These are phyloP conservation scores for Solanum appendiculatum DNA, from an alignment of 257 asterid species.

Conservation along the genomic window DNA sequence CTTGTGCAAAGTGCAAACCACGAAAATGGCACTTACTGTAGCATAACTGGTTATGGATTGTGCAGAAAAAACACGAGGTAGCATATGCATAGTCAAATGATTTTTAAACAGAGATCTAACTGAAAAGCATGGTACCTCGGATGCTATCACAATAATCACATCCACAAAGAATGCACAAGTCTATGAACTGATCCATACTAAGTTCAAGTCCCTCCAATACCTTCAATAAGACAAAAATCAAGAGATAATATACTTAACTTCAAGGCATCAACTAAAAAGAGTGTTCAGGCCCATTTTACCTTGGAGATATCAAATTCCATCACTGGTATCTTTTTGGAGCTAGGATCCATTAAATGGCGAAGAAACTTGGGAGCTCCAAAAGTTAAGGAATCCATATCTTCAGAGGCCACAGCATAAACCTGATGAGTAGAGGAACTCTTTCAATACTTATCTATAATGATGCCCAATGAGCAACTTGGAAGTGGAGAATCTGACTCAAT, in stretches of 20 bases:
- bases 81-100: background rate
- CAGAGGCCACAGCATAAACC: conserved; percentile 98
- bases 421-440: conserved; percentile 15
- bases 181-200: conserved; percentile 96
- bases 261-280: background rate
- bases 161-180: conserved; percentile 93
- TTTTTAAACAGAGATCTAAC: background rate
- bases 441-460: background rate
- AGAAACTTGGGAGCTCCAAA: conserved; percentile 93
- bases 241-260: background rate
- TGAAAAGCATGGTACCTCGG: conserved; percentile 43
- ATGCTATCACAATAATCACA: conserved; percentile 98
- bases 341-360: conserved; percentile 99
- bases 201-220: conserved; percentile 81
- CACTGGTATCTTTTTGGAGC: conserved; percentile 95
- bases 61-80: background rate
- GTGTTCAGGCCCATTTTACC: conserved; percentile 34
- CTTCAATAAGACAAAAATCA: conserved; percentile 26
- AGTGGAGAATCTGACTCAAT: background rate
- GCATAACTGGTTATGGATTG: background rate
- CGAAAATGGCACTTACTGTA: background rate
- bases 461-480: background rate
- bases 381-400: conserved; percentile 98
- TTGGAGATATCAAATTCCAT: conserved; percentile 94
- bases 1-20: background rate